Percentiles rank a stretch among this genome's conserved stretches.
phyloP scores from a whole-genome alignment of 2,329 filamentous ascomycete species.

The Diplodia intermedia region DNA sequence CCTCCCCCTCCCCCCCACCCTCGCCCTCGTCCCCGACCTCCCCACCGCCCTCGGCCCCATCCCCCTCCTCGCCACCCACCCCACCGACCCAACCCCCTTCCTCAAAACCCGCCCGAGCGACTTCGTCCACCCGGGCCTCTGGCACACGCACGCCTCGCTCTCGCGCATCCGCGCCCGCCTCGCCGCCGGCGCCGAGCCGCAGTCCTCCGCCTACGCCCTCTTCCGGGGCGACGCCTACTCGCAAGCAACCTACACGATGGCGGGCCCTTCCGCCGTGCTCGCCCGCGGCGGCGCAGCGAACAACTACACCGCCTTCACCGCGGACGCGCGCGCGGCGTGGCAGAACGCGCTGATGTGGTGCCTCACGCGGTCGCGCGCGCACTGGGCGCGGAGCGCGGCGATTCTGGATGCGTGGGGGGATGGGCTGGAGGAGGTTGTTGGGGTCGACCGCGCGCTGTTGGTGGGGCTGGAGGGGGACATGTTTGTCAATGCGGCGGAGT shows the following conservation, averaged over 20 bases:
- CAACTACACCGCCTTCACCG: constrained; percentile 49
- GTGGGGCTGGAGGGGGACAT: constrained; percentile 51
- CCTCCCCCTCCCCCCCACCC: neutral
- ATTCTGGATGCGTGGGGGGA: constrained; percentile 51
- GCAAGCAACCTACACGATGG: constrained; percentile 40
- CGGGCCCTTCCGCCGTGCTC: constrained; percentile 42
- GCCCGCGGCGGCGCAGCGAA: constrained; percentile 43
- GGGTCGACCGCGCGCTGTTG: constrained; percentile 47
- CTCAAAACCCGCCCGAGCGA: constrained; percentile 26
- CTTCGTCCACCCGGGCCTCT: constrained; percentile 39
- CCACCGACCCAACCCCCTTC: neutral
- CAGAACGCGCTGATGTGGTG: constrained; percentile 56
- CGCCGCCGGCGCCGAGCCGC: constrained; percentile 36
- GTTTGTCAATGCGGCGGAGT: constrained; percentile 54
- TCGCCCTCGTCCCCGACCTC: neutral
- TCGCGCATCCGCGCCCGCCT: constrained; percentile 37
- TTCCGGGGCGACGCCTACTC: constrained; percentile 32
- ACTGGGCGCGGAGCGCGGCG: constrained; percentile 46
- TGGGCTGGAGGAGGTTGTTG: constrained; percentile 45
- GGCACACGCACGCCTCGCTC: constrained; percentile 40
- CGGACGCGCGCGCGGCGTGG: constrained; percentile 50
- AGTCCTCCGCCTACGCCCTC: constrained; percentile 33
- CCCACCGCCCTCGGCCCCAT: constrained; percentile 11
- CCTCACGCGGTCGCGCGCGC: constrained; percentile 48
- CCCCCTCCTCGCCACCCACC: neutral